Evolutionary conservation across 768 basidiomycete genomes (phyloP).

Genomic region (Podaxis sp.): DNA sequence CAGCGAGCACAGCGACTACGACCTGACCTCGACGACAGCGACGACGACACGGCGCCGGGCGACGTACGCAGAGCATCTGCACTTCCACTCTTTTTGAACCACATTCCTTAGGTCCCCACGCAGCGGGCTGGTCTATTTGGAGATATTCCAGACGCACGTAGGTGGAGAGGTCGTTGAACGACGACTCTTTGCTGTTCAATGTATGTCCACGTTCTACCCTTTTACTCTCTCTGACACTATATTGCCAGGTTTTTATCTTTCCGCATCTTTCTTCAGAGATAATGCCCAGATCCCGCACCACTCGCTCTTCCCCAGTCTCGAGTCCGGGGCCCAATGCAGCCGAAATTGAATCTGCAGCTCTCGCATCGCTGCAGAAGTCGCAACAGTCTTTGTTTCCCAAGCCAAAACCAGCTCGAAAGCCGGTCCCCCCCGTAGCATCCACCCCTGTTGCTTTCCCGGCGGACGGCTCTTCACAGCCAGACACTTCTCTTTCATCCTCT

Average conservation of each 20-base stretch:
- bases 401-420: background rate
- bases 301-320: background rate
- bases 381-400: background rate
- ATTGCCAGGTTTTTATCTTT: constrained; percentile 1
- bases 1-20: background rate
- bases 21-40: constrained; percentile 2
- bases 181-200: background rate
- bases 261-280: background rate
- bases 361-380: background rate
- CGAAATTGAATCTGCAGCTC: background rate
- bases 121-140: constrained; percentile 2
- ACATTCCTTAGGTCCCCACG: background rate
- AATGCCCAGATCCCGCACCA: background rate
- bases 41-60: constrained; percentile 7
- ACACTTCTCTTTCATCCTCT: background rate
- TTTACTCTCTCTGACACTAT: background rate
- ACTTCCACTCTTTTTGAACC: constrained; percentile 5
- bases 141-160: background rate
- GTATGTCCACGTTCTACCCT: background rate
- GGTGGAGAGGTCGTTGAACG: background rate
- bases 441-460: background rate
- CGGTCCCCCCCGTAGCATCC: background rate
- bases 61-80: constrained; percentile 4
- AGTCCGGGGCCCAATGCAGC: background rate
- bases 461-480: background rate